Conservation (phyloP, 2,329 filamentous ascomycete species). For the Pleurostoma richardsiae region DNA sequence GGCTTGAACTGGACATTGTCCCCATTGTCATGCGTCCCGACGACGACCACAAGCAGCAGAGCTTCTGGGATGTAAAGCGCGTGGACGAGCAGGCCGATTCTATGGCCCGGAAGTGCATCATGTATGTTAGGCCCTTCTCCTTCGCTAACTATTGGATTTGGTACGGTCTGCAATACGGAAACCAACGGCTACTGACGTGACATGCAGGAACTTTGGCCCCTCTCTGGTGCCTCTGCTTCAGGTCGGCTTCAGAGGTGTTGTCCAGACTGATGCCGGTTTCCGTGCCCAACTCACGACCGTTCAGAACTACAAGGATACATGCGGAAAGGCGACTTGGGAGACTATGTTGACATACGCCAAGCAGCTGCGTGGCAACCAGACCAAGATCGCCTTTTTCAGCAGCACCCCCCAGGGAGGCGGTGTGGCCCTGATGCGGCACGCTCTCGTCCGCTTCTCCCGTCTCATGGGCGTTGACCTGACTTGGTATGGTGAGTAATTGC, state of each 20-base stretch:
- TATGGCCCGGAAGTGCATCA: conserved; percentile 73
- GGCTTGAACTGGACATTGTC: conserved; percentile 72
- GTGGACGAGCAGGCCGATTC: conserved; percentile 79
- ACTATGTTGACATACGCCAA: conserved; percentile 58
- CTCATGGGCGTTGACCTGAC: conserved; percentile 63
- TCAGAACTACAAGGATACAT: conserved; percentile 56
- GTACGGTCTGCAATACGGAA: too few species aligned
- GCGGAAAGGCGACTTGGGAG: conserved; percentile 58
- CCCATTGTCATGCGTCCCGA: conserved; percentile 58
- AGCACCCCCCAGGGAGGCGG: conserved; percentile 78
- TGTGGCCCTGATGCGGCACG: conserved; percentile 77
- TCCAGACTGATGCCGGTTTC: conserved; percentile 66
- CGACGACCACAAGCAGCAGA: conserved; percentile 31
- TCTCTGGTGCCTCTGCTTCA: conserved; percentile 64
- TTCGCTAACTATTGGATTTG: too few species aligned
- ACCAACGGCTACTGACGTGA: too few species aligned
- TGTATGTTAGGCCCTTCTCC: conserved; percentile 38
- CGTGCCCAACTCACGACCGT: conserved; percentile 53
- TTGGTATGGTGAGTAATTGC: conserved; percentile 56
- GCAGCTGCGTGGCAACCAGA: conserved; percentile 57
- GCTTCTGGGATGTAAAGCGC: conserved; percentile 37
- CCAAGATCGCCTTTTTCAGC: conserved; percentile 74
- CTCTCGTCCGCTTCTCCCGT: conserved; percentile 66
- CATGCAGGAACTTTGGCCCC: conserved; percentile 62
- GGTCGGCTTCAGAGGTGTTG: conserved; percentile 61